Evolutionary conservation across 306 rosid species (phyloP).

Genomic region (Cucumis sativus): Cucumber_9930_V3 NC_026657.2:1214001-1214500

Average conservation of each 20-base stretch:
- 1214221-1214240: neutral
- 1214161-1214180: conserved; percentile 29
- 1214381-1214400: conserved; percentile 1
- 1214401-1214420: conserved; percentile 81
- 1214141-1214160: conserved; percentile 85
- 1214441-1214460: conserved; percentile 1
- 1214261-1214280: neutral
- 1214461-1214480: conserved; percentile 22
- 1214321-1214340: conserved; percentile 46
- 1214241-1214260: neutral
- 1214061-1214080: neutral
- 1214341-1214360: conserved; percentile 72
- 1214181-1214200: neutral
- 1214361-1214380: conserved; percentile 32
- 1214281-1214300: conserved; percentile 3
- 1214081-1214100: conserved; percentile 9
- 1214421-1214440: conserved; percentile 40
- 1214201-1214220: neutral
- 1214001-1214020: neutral
- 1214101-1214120: conserved; percentile 94
- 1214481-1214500: conserved; percentile 29
- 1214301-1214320: conserved; percentile 17
- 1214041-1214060: neutral
- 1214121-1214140: conserved; percentile 76
- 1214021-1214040: neutral